Base-by-base conservation (phyloP, 768 basidiomycete genomes). In the Baorangia bicolor region DNA sequence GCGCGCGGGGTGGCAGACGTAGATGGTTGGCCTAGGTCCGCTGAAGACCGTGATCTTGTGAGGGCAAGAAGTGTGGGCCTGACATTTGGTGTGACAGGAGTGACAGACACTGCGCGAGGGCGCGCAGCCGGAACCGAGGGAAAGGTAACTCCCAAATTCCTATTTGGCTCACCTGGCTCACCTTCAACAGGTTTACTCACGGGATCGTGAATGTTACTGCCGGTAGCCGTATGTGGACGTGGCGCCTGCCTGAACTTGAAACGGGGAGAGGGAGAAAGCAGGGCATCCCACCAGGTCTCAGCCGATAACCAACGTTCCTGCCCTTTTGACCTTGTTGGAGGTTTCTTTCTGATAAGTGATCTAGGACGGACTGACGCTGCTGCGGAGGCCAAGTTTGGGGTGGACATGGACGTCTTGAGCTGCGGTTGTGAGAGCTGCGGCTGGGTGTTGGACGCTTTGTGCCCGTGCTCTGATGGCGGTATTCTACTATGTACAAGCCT, bases 251-350 rank as follows among this genome's bases (percentile, higher is more conserved):
- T 80, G 55, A 83, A 54, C 64, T 80, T 82, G 62, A 92, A 80
- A 48, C 88, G 77, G 13, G 90, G 90, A 1, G 88, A 81, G 3
- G 90, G 90, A 53, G 91, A 86, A 25, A 92, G 69, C 10, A 92
- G 63, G 0, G 88, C 89, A 59, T 92, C 88, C 70, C 90, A 92
- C 88, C 89, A 90, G 18, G 86, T 84, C 71, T 91, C 88, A 0
- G 88, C 81, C 3, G 84, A 81, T 2, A 90, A 64, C 87, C 87
- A 90, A 7, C 84, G 75, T 30, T 88, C 84, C 58, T 77, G 81
- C 13, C 74, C 75, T 62, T 77, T 83, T 25, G 73, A 59, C 39
- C 68, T 57, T 45, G 53, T 53, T 2, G 51, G 57, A n/a, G 60
- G 62, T 28, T 63, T 58, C 62, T 64, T 60, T 55, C 65, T 69